Conservation (phyloP, 495 filamentous ascomycete species). For the Lasiosphaeria hispida region DNA sequence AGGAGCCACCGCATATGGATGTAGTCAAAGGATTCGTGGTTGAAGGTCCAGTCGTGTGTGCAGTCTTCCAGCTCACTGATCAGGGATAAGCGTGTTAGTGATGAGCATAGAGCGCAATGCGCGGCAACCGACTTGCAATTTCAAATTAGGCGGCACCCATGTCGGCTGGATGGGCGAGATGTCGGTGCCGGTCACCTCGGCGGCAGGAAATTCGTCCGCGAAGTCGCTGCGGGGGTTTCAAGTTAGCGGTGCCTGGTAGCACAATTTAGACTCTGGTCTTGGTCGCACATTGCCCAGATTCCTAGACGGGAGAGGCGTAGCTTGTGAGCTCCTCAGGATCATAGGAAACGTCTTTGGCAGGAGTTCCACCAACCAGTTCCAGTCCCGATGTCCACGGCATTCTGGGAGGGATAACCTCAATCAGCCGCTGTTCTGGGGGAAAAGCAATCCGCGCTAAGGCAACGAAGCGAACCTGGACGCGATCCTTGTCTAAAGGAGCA, state of each 20-base stretch:
- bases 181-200: conserved; percentile 60
- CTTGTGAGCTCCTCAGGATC: not conserved
- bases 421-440: too few species aligned
- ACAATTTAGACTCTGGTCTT: conserved; percentile 8
- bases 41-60: conserved; percentile 45
- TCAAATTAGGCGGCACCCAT: conserved; percentile 44
- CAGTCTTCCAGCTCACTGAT: conserved; percentile 47
- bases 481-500: conserved; percentile 45
- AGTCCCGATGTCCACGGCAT: not conserved
- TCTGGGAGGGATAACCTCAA: not conserved
- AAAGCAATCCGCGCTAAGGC: too few species aligned
- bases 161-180: conserved; percentile 54
- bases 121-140: conserved; percentile 24
- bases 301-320: not conserved
- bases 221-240: conserved; percentile 21
- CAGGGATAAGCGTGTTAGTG: too few species aligned
- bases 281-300: conserved; percentile 1
- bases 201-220: conserved; percentile 46
- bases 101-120: too few species aligned
- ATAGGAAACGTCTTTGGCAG: not conserved
- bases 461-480: too few species aligned
- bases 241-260: conserved; percentile 7
- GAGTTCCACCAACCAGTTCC: not conserved
- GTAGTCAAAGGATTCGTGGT: conserved; percentile 48
- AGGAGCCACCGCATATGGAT: conserved; percentile 55